phyloP scores from a whole-genome alignment of 805 yeast species.

The Myxozyma vanderwaltii region DNA sequence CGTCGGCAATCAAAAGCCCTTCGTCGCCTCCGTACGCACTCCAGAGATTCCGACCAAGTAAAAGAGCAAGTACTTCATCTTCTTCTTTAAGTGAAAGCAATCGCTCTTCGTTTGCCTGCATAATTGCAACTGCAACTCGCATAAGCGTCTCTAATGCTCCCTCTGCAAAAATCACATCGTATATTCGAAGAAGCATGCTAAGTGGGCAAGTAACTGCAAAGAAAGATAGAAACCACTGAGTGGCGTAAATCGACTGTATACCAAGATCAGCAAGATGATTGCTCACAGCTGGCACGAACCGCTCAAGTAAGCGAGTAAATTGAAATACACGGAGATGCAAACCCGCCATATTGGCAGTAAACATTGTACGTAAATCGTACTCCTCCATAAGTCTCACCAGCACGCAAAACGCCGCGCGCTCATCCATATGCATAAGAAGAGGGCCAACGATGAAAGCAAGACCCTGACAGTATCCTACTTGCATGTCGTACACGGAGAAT shows the following conservation, averaged over 20 bases:
- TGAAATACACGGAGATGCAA: conserved; percentile 56
- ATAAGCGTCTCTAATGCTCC: conserved; percentile 57
- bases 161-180: conserved; percentile 56
- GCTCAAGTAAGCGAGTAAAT: conserved; percentile 50
- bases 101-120: conserved; percentile 51
- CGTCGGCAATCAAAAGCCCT: conserved; percentile 43
- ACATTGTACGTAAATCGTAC: conserved; percentile 56
- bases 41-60: conserved; percentile 49
- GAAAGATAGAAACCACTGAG: conserved; percentile 68
- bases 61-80: conserved; percentile 47
- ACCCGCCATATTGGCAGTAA: conserved; percentile 57
- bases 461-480: conserved; percentile 72
- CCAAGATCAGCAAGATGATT: conserved; percentile 50
- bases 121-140: conserved; percentile 57
- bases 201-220: conserved; percentile 63
- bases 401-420: conserved; percentile 52
- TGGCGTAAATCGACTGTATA: conserved; percentile 52
- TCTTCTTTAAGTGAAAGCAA: conserved; percentile 45
- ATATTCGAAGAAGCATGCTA: conserved; percentile 52
- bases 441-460: conserved; percentile 64
- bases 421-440: conserved; percentile 50
- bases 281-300: conserved; percentile 47
- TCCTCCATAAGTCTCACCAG: conserved; percentile 61
- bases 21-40: conserved; percentile 46
- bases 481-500: conserved; percentile 62